Conservation (phyloP, 768 basidiomycete species). For the Grammothele lineata region DNA sequence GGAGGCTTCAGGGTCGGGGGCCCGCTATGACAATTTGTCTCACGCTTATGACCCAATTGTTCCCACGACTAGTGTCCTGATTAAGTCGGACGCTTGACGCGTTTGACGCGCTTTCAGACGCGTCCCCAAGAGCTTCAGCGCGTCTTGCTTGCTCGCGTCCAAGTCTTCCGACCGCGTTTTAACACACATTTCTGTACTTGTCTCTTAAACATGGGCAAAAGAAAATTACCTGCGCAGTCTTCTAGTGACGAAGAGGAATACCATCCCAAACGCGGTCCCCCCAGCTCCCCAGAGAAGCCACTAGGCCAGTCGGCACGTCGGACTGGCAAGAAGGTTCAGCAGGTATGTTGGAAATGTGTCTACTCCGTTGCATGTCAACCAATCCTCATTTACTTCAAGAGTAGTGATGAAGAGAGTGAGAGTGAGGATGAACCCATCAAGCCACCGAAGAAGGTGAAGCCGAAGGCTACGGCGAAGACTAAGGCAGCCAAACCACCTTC, state of each 20-base stretch:
- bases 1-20: conserved; percentile 6
- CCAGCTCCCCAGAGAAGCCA: conserved; percentile 5
- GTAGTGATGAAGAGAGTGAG: neutral
- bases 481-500: neutral
- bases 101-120: neutral
- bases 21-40: conserved; percentile 12
- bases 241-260: conserved; percentile 16
- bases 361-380: no score
- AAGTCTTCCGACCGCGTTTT: no score
- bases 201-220: no score
- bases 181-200: no score
- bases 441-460: neutral
- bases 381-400: no score
- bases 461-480: neutral
- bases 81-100: no score
- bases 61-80: conserved; percentile 16
- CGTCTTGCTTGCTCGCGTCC: neutral
- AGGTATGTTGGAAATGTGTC: no score
- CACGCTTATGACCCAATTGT: conserved; percentile 5
- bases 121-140: conserved; percentile 7
- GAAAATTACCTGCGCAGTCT: conserved; percentile 2
- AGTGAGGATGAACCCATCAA: neutral
- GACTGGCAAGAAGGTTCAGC: conserved; percentile 9
- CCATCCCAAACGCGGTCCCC: neutral
- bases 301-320: conserved; percentile 5